Base-by-base conservation (phyloP, 108 stramenopile genomes). In the Epipyxis sp. region DNA sequence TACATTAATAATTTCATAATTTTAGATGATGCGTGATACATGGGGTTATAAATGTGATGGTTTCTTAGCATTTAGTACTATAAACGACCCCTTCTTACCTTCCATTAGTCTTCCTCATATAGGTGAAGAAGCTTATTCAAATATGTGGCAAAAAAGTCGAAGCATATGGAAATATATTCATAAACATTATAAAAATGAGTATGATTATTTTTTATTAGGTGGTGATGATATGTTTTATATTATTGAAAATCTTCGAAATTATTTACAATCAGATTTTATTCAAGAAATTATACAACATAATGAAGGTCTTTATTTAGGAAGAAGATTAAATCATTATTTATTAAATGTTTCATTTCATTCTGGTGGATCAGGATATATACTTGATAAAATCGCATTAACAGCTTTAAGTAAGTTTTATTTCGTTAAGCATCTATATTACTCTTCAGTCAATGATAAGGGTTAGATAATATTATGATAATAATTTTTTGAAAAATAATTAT, bases 111-210 rank as follows among this genome's bases (percentile, higher is more conserved):
- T 98, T 76, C 87, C 87, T 41, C 94, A 95, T 78, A 92, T 94
- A 81, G 97, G 97, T 1, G 87, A 86, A 3, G 97, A 98, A 84
- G 92, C 90, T 79, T 98, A 95, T 82, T 85, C 91, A 69, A 98
- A 98, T 86, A 98, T 98, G 78, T 98, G 97, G 97, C 97, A 98
- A 80, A 98, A 98, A 77, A 89, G 94, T 35, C 86, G 95, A 59
- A 82, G 90, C 35, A 96, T 95, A 44, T 94, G 91, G 92, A 90
- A 82, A 50, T 94, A 91, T 79, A 90, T 94, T 3, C 83, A 90
- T 58, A 69, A 77, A 42, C 92, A 96, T 81, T 94, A 95, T 78
- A 45, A 86, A 50, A 78, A 91, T 16, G 90, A 94, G 40, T 94
- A 86, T 81, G 94, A 96, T 84, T 94, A 83, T 77, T 95, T 95